These are phyloP conservation scores for Emydomyces testavorans DNA, from an alignment of 2,329 filamentous ascomycete species.

Conservation along the genomic window DNA sequence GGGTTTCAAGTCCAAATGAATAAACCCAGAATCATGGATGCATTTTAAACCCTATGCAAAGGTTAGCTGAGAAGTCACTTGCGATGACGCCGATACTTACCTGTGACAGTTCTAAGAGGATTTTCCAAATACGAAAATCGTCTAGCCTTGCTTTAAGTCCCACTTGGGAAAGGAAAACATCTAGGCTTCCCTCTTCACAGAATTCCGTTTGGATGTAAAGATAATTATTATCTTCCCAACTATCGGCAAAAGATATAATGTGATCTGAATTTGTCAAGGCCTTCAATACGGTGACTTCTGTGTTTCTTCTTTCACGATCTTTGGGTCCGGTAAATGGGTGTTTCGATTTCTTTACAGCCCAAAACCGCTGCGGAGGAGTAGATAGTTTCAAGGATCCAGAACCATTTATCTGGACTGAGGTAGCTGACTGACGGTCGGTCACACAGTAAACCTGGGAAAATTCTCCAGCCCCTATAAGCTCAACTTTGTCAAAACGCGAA, in stretches of 20 bases:
- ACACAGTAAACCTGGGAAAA: conserved; percentile 76
- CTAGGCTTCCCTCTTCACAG: conserved; percentile 85
- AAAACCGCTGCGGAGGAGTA: conserved; percentile 49
- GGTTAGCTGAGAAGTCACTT: conserved; percentile 21
- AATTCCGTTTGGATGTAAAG: conserved; percentile 97
- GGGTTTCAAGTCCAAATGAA: conserved; percentile 56
- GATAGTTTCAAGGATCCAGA: conserved; percentile 38
- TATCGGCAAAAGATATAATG: conserved; percentile 69
- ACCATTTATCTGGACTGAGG: conserved; percentile 36
- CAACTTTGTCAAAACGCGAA: conserved; percentile 67
- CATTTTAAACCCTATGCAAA: conserved; percentile 63
- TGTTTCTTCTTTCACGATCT: conserved; percentile 72
- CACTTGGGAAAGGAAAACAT: conserved; percentile 70
- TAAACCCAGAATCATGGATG: conserved; percentile 78
- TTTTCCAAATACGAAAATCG: conserved; percentile 98
- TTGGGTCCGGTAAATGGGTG: conserved; percentile 64
- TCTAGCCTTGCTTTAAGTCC: conserved; percentile 79
- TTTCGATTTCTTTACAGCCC: conserved; percentile 88
- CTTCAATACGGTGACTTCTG: conserved; percentile 70
- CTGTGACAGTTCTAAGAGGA: conserved; percentile 71
- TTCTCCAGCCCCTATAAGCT: conserved; percentile 72
- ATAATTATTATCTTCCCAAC: conserved; percentile 75
- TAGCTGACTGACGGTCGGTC: conserved; percentile 12
- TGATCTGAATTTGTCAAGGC: conserved; percentile 71
- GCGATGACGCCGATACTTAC: conserved; percentile 41